phyloP scores from a whole-genome alignment of 768 basidiomycete genomes.

The Exsudoporus frostii region DNA sequence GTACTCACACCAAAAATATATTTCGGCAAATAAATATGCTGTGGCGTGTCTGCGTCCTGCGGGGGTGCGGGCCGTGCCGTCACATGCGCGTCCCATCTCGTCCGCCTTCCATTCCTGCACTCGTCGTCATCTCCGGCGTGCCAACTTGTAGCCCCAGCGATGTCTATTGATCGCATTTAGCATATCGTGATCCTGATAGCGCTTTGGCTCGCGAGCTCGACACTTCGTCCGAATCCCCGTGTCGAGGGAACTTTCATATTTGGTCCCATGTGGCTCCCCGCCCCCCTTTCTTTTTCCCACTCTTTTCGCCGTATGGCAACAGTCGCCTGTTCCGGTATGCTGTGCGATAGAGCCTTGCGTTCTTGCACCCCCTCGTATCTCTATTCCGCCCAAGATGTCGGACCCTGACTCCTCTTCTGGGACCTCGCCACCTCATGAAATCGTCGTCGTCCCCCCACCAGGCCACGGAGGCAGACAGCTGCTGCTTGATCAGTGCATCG shows the following conservation, averaged over 20 bases:
- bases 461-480: slow-evolving; percentile 37
- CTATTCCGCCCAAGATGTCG: slow-evolving; percentile 12
- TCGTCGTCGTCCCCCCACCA: slow-evolving; percentile 43
- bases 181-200: slow-evolving; percentile 9
- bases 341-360: slow-evolving; percentile 11
- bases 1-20: slow-evolving; percentile 13
- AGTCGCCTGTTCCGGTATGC: slow-evolving; percentile 16
- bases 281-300: not conserved
- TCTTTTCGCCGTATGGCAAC: slow-evolving; percentile 1
- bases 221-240: slow-evolving; percentile 11
- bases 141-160: not conserved
- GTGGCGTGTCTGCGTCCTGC: not conserved
- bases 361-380: not conserved
- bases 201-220: slow-evolving; percentile 8
- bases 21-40: not conserved
- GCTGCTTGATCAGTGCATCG: slow-evolving; percentile 64
- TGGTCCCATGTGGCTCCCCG: slow-evolving; percentile 15
- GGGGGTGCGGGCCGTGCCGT: not conserved
- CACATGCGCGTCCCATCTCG: slow-evolving; percentile 1
- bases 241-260: slow-evolving; percentile 11
- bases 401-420: slow-evolving; percentile 8
- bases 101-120: not conserved
- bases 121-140: slow-evolving; percentile 7
- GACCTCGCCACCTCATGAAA: slow-evolving; percentile 49
- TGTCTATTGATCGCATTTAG: slow-evolving; percentile 1